These are phyloP conservation scores for Boechera stricta DNA, from an alignment of 345 rosid species.

Conservation along the genomic window DNA sequence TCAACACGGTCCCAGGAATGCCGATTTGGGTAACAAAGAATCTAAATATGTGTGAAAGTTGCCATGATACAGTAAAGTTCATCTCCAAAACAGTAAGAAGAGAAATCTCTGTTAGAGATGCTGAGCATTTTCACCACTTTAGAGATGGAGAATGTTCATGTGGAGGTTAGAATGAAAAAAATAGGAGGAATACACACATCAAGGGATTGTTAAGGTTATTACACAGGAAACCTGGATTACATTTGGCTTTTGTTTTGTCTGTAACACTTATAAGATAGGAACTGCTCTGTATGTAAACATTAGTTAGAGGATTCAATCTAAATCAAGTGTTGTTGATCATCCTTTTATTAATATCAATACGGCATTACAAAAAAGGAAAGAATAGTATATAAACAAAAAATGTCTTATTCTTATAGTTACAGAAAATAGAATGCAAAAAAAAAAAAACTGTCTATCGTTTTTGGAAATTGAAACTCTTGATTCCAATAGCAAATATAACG, in stretches of 20 bases:
- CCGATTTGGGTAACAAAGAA: slow-evolving; percentile 86
- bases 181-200: slow-evolving; percentile 14
- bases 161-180: slow-evolving; percentile 50
- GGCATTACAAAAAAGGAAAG: slow-evolving; percentile 16
- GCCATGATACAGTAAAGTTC: slow-evolving; percentile 71
- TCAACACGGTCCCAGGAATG: slow-evolving; percentile 70
- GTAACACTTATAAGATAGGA: slow-evolving; percentile 30
- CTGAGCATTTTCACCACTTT: slow-evolving; percentile 81
- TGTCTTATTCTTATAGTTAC: neutral
- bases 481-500: slow-evolving; percentile 71
- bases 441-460: slow-evolving; percentile 50
- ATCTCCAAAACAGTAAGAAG: slow-evolving; percentile 72
- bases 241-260: slow-evolving; percentile 32
- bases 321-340: slow-evolving; percentile 13
- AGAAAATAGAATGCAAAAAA: neutral
- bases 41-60: slow-evolving; percentile 70
- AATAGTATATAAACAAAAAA: slow-evolving; percentile 25
- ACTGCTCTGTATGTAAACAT: slow-evolving; percentile 39
- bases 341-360: slow-evolving; percentile 27
- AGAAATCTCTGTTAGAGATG: slow-evolving; percentile 80
- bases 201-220: slow-evolving; percentile 17
- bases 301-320: slow-evolving; percentile 29
- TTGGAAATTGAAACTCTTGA: slow-evolving; percentile 80
- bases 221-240: slow-evolving; percentile 29
- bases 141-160: slow-evolving; percentile 83